These are phyloP conservation scores for Blechomonas ayalai DNA, from an alignment of 208 protist species.

Conservation along the genomic window DNA sequence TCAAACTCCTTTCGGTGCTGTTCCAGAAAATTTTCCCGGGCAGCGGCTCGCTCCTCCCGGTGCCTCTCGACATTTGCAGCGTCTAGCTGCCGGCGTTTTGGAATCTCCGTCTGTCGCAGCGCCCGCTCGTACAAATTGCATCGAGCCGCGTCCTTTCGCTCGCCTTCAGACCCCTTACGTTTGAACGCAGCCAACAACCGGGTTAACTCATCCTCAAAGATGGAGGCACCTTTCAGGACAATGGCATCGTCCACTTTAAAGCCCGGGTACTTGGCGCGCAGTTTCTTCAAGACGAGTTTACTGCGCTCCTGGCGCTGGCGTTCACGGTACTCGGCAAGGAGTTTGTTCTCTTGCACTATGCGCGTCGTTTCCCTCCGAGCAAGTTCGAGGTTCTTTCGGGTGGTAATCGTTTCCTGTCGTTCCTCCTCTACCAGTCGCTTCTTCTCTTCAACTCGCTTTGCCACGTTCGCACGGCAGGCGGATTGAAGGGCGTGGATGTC, in stretches of 20 bases:
- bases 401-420: constrained; percentile 19
- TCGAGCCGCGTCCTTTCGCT: constrained; percentile 45
- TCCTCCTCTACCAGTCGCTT: constrained; percentile 23
- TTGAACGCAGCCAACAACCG: constrained; percentile 42
- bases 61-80: constrained; percentile 35
- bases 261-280: constrained; percentile 68
- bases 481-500: constrained; percentile 35
- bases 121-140: constrained; percentile 71
- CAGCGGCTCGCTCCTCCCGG: constrained; percentile 40
- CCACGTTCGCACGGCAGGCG: constrained; percentile 22
- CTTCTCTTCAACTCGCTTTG: constrained; percentile 20
- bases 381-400: constrained; percentile 42
- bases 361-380: constrained; percentile 32
- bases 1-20: constrained; percentile 82
- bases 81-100: constrained; percentile 48
- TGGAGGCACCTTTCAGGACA: constrained; percentile 30
- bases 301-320: constrained; percentile 48
- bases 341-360: constrained; percentile 26
- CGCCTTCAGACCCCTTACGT: constrained; percentile 26
- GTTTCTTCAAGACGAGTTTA: constrained; percentile 46
- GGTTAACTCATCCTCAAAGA: constrained; percentile 72
- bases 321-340: constrained; percentile 47
- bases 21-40: constrained; percentile 54
- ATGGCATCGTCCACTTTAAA: constrained; percentile 51
- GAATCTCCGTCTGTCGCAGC: constrained; percentile 59